phyloP scores from a whole-genome alignment of 2,329 filamentous ascomycete genomes.

The Pseudogymnoascus sp. region DNA sequence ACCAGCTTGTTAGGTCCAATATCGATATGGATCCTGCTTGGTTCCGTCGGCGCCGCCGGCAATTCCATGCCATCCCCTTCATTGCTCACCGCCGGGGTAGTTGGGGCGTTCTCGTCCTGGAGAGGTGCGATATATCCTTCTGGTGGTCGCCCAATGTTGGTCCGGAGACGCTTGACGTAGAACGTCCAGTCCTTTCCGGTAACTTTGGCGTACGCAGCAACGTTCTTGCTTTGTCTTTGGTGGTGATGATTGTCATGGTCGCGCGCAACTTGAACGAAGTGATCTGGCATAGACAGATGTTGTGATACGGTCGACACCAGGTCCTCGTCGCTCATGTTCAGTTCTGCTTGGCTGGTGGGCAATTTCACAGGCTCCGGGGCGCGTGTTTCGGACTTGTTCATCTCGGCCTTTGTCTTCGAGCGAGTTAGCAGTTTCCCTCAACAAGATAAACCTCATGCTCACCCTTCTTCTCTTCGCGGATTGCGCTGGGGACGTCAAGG shows the following conservation, averaged over 20 bases:
- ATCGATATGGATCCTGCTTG: constrained; percentile 67
- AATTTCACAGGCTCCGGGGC: constrained; percentile 31
- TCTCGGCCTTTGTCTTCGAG: constrained; percentile 33
- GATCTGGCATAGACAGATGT: constrained; percentile 27
- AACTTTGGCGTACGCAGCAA: constrained; percentile 75
- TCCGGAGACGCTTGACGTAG: constrained; percentile 68
- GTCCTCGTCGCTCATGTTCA: constrained; percentile 45
- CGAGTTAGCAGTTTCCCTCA: neutral
- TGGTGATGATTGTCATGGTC: constrained; percentile 61
- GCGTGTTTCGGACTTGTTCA: constrained; percentile 22
- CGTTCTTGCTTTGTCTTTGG: constrained; percentile 51
- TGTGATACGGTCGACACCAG: constrained; percentile 28
- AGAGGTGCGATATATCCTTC: constrained; percentile 36
- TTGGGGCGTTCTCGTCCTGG: constrained; percentile 20
- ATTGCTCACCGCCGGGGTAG: constrained; percentile 33
- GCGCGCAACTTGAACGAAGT: constrained; percentile 51
- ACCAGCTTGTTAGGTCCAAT: constrained; percentile 78
- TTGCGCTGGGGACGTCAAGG: constrained; percentile 50
- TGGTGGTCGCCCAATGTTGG: constrained; percentile 69
- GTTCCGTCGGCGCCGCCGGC: constrained; percentile 14
- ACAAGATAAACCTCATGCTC: constrained; percentile 37
- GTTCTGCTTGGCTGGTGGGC: constrained; percentile 37
- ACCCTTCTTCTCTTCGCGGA: constrained; percentile 59
- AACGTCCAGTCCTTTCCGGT: constrained; percentile 79
- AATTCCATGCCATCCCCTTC: constrained; percentile 35